Evolutionary conservation across 2,329 filamentous ascomycete genomes (phyloP), one percentile per base, ranked within the genome.

Genomic region (Rhinocladiella mackenziei): DNA sequence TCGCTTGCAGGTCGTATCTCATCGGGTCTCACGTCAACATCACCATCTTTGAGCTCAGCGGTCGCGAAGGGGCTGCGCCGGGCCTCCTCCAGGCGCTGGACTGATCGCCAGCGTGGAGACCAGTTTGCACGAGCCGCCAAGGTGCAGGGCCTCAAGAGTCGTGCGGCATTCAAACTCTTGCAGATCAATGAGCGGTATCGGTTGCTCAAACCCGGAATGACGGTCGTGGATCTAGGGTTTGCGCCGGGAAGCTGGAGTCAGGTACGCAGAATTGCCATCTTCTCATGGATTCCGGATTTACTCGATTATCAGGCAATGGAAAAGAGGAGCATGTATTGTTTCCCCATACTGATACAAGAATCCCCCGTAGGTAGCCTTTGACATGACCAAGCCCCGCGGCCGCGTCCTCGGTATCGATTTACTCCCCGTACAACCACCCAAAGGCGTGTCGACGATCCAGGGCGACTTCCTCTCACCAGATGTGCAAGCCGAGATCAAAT

Each of bases 361-460:
- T 11, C 2, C 14, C 17, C 11, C n/a, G 43, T 34, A 94, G 81
- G 88, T 97, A 25, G 92, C 92, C 13, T 71, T 85, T 23, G 84
- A 87, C 49, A 77, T 81, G 39, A 94, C 87, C 3, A 75, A 77
- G 49, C 89, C 89, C 0, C 68, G 77, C 33, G 89, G 89, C 6
- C 79, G 84, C 31, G 82, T 98, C 9, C 72, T 98, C 19, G 94
- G 92, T 8, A 91, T 98, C 58, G 92, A 98, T 63, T 77, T 98
- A 39, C 88, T 98, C 54, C 92, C 92, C 3, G 87, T 89, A 0
- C 84, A 91, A 62, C 91, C 94, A 4, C 92, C 92, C 0, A 81
- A 78, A 59, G 92, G 92, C 15, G 89, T 94, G n/a, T 89, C 86
- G 19, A 88, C 88, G 2, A 89, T 98, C 45, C 92, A 98, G 66